These are phyloP conservation scores for Fusarium paranaense DNA, from an alignment of 2,329 filamentous ascomycete species.

Conservation along the genomic window DNA sequence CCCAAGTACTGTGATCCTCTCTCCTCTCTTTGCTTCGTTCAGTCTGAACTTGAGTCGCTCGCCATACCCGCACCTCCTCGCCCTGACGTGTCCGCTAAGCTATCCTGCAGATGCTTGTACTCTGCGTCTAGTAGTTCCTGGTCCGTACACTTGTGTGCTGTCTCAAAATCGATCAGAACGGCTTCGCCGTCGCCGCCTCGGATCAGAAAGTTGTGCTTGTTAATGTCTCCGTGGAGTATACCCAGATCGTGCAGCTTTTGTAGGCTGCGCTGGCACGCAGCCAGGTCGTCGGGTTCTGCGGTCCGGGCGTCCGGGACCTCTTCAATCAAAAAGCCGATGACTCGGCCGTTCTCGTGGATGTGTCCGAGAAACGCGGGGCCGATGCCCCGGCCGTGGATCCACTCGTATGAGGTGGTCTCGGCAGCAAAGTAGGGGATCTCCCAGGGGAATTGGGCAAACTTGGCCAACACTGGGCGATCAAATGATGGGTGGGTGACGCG, in stretches of 20 bases:
- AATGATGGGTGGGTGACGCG: slow-evolving; percentile 42
- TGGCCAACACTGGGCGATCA: slow-evolving; percentile 37
- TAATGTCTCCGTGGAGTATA: slow-evolving; percentile 50
- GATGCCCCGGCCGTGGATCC: slow-evolving; percentile 44
- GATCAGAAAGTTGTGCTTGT: slow-evolving; percentile 51
- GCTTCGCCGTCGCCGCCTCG: slow-evolving; percentile 36
- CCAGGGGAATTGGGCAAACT: slow-evolving; percentile 46
- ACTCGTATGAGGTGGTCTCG: slow-evolving; percentile 47
- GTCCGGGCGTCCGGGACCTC: slow-evolving; percentile 39
- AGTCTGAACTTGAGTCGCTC: slow-evolving; percentile 44
- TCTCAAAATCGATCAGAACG: slow-evolving; percentile 49
- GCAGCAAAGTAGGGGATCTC: slow-evolving; percentile 47
- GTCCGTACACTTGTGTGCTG: slow-evolving; percentile 43
- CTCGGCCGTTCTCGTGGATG: slow-evolving; percentile 46
- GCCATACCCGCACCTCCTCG: slow-evolving; percentile 41
- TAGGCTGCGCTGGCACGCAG: slow-evolving; percentile 44
- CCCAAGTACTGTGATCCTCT: slow-evolving; percentile 5
- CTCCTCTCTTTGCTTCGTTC: background rate
- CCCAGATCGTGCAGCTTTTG: slow-evolving; percentile 45
- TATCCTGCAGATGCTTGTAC: slow-evolving; percentile 36
- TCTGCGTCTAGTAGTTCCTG: slow-evolving; percentile 38
- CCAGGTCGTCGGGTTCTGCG: slow-evolving; percentile 45
- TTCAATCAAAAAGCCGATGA: slow-evolving; percentile 46
- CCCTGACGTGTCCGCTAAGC: slow-evolving; percentile 40
- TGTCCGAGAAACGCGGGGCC: slow-evolving; percentile 48